These are phyloP conservation scores for Boehmeria nivea DNA, from an alignment of 306 rosid species.

Conservation along the genomic window DNA sequence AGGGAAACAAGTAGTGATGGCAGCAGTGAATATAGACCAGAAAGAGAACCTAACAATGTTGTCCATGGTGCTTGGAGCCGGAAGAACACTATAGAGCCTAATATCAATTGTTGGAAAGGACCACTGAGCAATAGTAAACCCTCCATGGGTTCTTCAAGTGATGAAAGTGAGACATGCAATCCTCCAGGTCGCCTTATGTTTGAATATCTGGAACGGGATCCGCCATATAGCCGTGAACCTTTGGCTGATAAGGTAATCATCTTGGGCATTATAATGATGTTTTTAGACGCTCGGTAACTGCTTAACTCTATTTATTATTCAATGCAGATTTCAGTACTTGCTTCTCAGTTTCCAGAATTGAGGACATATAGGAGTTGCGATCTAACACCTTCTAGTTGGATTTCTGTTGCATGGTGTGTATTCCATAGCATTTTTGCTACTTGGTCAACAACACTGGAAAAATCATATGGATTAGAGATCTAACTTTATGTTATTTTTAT, in stretches of 20 bases:
- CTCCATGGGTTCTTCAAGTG: slow-evolving; percentile 56
- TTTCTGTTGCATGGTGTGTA: slow-evolving; percentile 79
- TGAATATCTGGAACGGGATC: slow-evolving; percentile 66
- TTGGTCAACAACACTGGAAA: slow-evolving; percentile 6
- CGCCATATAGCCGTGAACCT: slow-evolving; percentile 81
- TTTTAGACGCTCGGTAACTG: no score
- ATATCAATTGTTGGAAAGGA: slow-evolving; percentile 39
- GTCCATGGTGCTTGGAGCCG: slow-evolving; percentile 35
- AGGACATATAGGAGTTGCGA: slow-evolving; percentile 77
- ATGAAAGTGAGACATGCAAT: slow-evolving; percentile 56
- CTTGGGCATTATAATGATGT: slow-evolving; percentile 4
- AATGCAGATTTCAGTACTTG: slow-evolving; percentile 67
- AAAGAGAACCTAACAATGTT: slow-evolving; percentile 36
- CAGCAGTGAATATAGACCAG: slow-evolving; percentile 56
- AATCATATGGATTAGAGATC: slow-evolving; percentile 5
- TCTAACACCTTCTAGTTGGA: slow-evolving; percentile 87
- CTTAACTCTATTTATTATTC: neutral
- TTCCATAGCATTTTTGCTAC: neutral
- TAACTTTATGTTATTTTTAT: slow-evolving; percentile 8
- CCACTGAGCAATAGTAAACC: slow-evolving; percentile 39
- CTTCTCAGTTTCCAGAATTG: slow-evolving; percentile 63
- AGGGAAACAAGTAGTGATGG: slow-evolving; percentile 82
- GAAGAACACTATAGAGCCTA: slow-evolving; percentile 36
- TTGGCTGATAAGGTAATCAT: slow-evolving; percentile 70
- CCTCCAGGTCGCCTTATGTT: slow-evolving; percentile 63